A percentile compares a stretch with the other conserved stretches of the same genome.
Evolutionary conservation across 2,329 filamentous ascomycete genomes (phyloP).

Genomic region (Xylaria sp.): DNA sequence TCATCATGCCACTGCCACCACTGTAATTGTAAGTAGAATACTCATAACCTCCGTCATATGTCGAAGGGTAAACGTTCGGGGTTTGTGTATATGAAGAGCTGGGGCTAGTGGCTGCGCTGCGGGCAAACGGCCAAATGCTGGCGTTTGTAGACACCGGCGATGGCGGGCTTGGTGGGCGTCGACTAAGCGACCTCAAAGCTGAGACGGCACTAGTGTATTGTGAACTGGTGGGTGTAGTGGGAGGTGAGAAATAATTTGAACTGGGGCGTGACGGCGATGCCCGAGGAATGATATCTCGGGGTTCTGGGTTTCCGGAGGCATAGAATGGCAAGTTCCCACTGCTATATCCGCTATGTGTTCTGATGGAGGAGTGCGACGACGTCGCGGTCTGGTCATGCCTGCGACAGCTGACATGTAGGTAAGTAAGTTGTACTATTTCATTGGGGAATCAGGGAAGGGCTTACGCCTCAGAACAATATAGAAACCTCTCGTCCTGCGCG

Average conservation of each 20-base stretch:
- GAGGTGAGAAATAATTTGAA: slow-evolving; percentile 66
- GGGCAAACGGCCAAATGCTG: slow-evolving; percentile 65
- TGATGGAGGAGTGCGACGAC: slow-evolving; percentile 45
- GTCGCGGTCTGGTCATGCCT: slow-evolving; percentile 60
- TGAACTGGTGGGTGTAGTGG: slow-evolving; percentile 59
- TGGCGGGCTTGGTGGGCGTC: slow-evolving; percentile 66
- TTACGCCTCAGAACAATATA: slow-evolving; percentile 74
- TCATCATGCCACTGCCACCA: slow-evolving; percentile 50
- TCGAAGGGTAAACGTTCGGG: slow-evolving; percentile 60
- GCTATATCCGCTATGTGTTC: slow-evolving; percentile 49
- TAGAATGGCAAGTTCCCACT: slow-evolving; percentile 58
- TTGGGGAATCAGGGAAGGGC: slow-evolving; percentile 48
- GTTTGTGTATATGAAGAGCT: slow-evolving; percentile 63
- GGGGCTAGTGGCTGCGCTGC: slow-evolving; percentile 63
- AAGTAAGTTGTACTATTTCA: slow-evolving; percentile 41
- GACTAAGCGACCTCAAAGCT: slow-evolving; percentile 65
- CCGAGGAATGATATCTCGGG: slow-evolving; percentile 71
- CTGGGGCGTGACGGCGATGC: slow-evolving; percentile 71
- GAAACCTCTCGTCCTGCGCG: slow-evolving; percentile 64
- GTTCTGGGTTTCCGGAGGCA: slow-evolving; percentile 60
- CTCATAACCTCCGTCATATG: slow-evolving; percentile 61
- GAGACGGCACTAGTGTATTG: slow-evolving; percentile 65
- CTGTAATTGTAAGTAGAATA: slow-evolving; percentile 53
- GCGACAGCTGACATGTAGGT: slow-evolving; percentile 59
- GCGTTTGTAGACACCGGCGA: slow-evolving; percentile 60